Evolutionary conservation across 768 basidiomycete genomes (phyloP).

Genomic region (Phlegmacium glaucopus): DNA sequence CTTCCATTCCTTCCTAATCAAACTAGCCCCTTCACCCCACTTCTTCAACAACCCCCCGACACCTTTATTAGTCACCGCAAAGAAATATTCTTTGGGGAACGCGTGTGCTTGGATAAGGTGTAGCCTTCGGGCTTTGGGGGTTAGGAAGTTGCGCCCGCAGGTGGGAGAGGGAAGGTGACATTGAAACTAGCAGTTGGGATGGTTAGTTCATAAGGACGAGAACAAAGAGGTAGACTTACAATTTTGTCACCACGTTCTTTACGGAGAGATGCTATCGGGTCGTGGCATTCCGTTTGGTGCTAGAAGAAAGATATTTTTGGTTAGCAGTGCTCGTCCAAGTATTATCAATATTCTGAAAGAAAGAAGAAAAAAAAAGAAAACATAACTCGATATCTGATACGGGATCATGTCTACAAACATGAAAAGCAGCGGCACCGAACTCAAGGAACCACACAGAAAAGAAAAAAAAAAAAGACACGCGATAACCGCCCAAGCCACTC

Average conservation of each 20-base stretch:
- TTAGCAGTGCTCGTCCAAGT: not conserved
- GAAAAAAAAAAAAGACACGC: too few species aligned
- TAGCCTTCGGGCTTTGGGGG: slow-evolving; percentile 72
- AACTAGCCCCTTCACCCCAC: slow-evolving; percentile 84
- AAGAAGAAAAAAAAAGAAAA: too few species aligned
- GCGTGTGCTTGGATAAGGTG: slow-evolving; percentile 81
- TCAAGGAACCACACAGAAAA: not conserved
- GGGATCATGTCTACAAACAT: too few species aligned
- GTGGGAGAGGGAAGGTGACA: slow-evolving; percentile 59
- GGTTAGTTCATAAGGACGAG: slow-evolving; percentile 4
- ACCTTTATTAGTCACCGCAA: slow-evolving; percentile 88
- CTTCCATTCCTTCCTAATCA: slow-evolving; percentile 75
- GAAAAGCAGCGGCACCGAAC: too few species aligned
- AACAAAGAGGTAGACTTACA: slow-evolving; percentile 39
- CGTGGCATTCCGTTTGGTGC: slow-evolving; percentile 88
- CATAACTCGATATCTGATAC: too few species aligned
- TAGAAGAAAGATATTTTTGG: slow-evolving; percentile 21
- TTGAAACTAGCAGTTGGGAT: slow-evolving; percentile 50
- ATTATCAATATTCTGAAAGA: not conserved
- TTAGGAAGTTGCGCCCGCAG: slow-evolving; percentile 59
- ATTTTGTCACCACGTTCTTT: slow-evolving; percentile 85
- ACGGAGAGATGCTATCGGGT: slow-evolving; percentile 73
- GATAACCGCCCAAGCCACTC: slow-evolving; percentile 29
- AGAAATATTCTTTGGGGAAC: slow-evolving; percentile 89
- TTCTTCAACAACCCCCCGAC: slow-evolving; percentile 73